Evolutionary conservation across 139 green algal species (phyloP).

Genomic region (Coccomyxa sp.): DNA sequence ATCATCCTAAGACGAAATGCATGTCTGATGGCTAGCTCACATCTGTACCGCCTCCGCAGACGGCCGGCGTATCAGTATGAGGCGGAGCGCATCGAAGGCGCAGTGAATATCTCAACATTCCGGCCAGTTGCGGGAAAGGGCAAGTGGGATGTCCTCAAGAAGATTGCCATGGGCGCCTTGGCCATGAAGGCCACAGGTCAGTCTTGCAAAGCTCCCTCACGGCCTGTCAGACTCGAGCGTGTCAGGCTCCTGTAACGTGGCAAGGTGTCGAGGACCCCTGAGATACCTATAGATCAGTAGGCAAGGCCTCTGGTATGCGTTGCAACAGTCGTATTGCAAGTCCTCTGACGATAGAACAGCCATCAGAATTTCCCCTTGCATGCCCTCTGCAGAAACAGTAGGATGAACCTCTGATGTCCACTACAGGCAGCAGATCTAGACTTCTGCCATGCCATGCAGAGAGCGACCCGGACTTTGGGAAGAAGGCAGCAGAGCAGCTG

Average conservation of each 20-base stretch:
- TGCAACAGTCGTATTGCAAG: no score
- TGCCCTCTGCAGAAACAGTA: background rate
- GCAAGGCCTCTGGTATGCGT: no score
- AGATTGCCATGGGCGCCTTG: constrained; percentile 52
- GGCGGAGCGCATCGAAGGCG: constrained; percentile 36
- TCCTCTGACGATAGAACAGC: background rate
- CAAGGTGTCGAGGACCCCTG: background rate
- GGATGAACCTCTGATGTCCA: background rate
- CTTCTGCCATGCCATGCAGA: constrained; percentile 34
- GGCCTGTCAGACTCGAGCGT: background rate
- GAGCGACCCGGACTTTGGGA: constrained; percentile 55
- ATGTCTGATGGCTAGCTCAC: background rate
- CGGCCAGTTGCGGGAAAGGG: constrained; percentile 37
- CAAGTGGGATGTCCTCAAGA: constrained; percentile 62
- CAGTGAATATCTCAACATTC: constrained; percentile 62
- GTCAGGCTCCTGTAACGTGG: background rate
- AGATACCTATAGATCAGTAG: background rate
- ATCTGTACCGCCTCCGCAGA: background rate
- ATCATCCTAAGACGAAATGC: no score
- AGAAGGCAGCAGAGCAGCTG: constrained; percentile 42
- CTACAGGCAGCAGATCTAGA: background rate
- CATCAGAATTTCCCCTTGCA: background rate
- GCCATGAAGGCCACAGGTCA: constrained; percentile 66
- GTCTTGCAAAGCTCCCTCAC: background rate
- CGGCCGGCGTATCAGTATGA: constrained; percentile 30